These are phyloP conservation scores for Oryza australiensis DNA, from an alignment of 176 grass and related monocot species.

Conservation along the genomic window DNA sequence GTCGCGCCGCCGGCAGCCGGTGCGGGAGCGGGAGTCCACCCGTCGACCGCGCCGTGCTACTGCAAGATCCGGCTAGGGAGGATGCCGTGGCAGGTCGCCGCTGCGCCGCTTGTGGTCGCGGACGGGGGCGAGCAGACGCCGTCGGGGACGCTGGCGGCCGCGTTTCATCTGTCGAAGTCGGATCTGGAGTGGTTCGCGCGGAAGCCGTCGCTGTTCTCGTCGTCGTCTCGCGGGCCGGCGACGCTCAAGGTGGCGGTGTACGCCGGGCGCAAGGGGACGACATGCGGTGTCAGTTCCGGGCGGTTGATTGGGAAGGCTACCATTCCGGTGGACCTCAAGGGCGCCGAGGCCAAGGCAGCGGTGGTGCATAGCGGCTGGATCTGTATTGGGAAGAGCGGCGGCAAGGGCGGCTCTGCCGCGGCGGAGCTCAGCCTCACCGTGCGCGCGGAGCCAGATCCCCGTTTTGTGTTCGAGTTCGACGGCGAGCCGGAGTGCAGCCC, in stretches of 20 bases:
- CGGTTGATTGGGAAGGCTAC: conserved; percentile 71
- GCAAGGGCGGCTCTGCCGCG: conserved; percentile 14
- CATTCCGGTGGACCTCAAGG: conserved; percentile 74
- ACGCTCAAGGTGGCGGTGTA: conserved; percentile 75
- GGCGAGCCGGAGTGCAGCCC: conserved; percentile 92
- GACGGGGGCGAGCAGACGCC: conserved; percentile 29
- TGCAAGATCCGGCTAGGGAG: conserved; percentile 90
- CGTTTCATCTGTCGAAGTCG: conserved; percentile 71
- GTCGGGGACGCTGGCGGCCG: conserved; percentile 45
- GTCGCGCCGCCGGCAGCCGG: conserved; percentile 58
- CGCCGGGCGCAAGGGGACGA: conserved; percentile 56
- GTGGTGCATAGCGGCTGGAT: conserved; percentile 81
- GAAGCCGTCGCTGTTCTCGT: conserved; percentile 72
- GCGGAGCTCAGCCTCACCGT: conserved; percentile 70
- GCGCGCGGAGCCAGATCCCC: conserved; percentile 71
- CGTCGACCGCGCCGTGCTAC: conserved; percentile 73
- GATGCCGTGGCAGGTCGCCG: conserved; percentile 52
- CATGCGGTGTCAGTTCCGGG: conserved; percentile 57
- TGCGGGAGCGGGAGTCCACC: conserved; percentile 70
- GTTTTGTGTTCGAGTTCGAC: conserved; percentile 90
- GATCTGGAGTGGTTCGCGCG: conserved; percentile 57
- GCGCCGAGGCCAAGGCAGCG: conserved; percentile 44
- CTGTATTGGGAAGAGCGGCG: conserved; percentile 48
- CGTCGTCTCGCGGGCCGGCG: conserved; percentile 26
- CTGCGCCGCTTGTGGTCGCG: conserved; percentile 47